These are phyloP conservation scores for carrot (Daucus carota) DNA, from an alignment of 129 eudicot species.

Conservation along the genomic window DH1_v3.0 NC_030382.2:55026001-55026500, in stretches of 20 bases:
- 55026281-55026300: slow-evolving; percentile 17
- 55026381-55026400: slow-evolving; percentile 3
- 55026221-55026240: not conserved
- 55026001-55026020: not conserved
- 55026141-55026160: not conserved
- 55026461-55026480: slow-evolving; percentile 12
- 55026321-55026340: slow-evolving; percentile 20
- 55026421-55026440: slow-evolving; percentile 21
- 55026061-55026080: not conserved
- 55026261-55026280: slow-evolving; percentile 12
- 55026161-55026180: too few species aligned
- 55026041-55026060: slow-evolving; percentile 4
- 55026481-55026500: not conserved
- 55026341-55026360: slow-evolving; percentile 4
- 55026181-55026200: not conserved
- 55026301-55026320: slow-evolving; percentile 22
- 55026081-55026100: not conserved
- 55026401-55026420: slow-evolving; percentile 38
- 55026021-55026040: not conserved
- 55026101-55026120: not conserved
- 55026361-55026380: slow-evolving; percentile 15
- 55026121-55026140: not conserved
- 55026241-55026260: not conserved
- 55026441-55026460: not conserved
- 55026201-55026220: too few species aligned